Percentiles rank a stretch among this genome's conserved stretches.
Evolutionary conservation across 371 early-diverging fungal species (phyloP).

Genomic region (Mortierella sp.): DNA sequence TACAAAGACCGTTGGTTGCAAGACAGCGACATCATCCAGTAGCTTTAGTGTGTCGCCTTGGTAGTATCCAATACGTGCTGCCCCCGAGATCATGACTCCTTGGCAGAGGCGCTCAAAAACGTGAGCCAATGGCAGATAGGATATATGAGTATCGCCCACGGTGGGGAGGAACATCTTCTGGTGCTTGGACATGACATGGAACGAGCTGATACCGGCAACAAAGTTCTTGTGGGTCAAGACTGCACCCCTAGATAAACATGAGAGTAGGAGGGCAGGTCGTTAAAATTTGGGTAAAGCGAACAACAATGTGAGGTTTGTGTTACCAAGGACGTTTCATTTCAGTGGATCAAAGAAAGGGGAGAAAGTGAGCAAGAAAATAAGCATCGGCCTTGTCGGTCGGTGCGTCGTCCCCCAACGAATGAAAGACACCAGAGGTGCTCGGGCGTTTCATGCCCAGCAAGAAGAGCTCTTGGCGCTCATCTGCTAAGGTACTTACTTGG

Average conservation of each 20-base stretch:
- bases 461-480: too few species aligned
- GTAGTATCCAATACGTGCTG: conserved; percentile 82
- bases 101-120: conserved; percentile 80
- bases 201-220: conserved; percentile 67
- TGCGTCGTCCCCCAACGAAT: too few species aligned
- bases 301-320: too few species aligned
- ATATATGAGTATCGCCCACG: conserved; percentile 89
- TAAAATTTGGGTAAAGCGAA: too few species aligned
- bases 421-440: too few species aligned
- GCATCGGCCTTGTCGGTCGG: too few species aligned
- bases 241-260: conserved; percentile 71
- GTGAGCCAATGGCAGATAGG: conserved; percentile 96
- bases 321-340: too few species aligned
- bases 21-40: conserved; percentile 88
- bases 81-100: conserved; percentile 60
- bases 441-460: too few species aligned
- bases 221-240: conserved; percentile 87
- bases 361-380: too few species aligned
- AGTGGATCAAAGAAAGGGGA: too few species aligned
- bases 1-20: conserved; percentile 94
- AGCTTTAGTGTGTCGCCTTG: conserved; percentile 90
- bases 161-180: conserved; percentile 71
- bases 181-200: conserved; percentile 80
- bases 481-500: too few species aligned
- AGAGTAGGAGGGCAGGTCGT: too few species aligned